A percentile compares a stretch with the other conserved stretches of the same genome.
Conservation (phyloP, 148 eudicot species). For the Fallopia convolvulus region DNA sequence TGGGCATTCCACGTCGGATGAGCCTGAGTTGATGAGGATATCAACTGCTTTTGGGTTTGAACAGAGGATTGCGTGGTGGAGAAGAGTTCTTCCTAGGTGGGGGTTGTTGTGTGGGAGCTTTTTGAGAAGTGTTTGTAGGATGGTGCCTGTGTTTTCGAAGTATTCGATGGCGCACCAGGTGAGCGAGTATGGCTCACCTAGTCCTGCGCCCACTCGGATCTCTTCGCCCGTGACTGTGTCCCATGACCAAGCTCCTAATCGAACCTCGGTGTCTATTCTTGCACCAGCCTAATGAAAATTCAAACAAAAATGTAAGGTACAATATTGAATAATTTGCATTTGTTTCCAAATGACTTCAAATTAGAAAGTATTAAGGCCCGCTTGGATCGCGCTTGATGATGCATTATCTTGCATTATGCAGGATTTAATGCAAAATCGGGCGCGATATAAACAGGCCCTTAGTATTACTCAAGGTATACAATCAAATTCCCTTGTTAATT, state of each 20-base stretch:
- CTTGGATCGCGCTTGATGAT: too few species aligned
- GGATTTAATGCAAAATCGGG: too few species aligned
- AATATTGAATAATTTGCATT: background rate
- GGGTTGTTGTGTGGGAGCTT: constrained; percentile 26
- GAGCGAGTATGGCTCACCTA: constrained; percentile 78
- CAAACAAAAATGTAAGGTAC: background rate
- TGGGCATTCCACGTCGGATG: constrained; percentile 43
- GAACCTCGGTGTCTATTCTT: constrained; percentile 44
- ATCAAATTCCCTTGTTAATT: background rate
- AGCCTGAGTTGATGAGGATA: constrained; percentile 43
- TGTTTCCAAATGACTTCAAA: background rate
- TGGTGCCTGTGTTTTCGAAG: constrained; percentile 68
- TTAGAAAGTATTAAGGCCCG: background rate
- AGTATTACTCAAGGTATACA: background rate
- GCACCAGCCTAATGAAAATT: constrained; percentile 41
- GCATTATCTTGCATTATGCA: too few species aligned
- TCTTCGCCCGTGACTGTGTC: constrained; percentile 77
- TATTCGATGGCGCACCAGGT: constrained; percentile 93
- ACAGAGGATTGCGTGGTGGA: constrained; percentile 91
- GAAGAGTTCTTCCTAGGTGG: constrained; percentile 71
- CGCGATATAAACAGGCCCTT: too few species aligned
- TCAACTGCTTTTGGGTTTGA: constrained; percentile 41
- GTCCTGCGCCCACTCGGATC: constrained; percentile 83
- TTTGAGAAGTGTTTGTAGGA: constrained; percentile 59
- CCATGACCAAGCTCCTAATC: constrained; percentile 98